These are phyloP conservation scores for Rubia peregrina DNA, from an alignment of 305 asterid species.

Conservation along the genomic window DNA sequence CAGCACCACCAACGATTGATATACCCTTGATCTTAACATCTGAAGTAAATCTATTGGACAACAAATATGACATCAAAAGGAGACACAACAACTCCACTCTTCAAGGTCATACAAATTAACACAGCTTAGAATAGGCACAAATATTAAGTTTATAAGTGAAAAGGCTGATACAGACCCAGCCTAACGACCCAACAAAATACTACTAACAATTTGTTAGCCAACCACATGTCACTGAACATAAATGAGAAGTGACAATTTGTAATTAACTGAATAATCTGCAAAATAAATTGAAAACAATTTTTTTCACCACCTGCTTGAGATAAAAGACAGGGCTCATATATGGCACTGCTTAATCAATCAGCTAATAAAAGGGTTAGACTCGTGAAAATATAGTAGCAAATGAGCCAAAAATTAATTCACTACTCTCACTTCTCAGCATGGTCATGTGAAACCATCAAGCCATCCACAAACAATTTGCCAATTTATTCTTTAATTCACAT, in stretches of 20 bases:
- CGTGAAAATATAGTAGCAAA: neutral
- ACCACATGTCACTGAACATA: neutral
- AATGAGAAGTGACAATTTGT: neutral
- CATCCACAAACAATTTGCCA: neutral
- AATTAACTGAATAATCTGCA: neutral
- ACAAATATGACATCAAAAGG: neutral
- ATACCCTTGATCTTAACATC: conserved; percentile 97
- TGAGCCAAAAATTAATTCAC: neutral
- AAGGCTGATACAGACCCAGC: neutral
- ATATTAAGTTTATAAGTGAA: neutral
- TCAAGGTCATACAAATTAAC: neutral
- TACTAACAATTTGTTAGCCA: neutral
- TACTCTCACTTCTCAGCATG: neutral
- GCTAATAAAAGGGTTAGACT: neutral
- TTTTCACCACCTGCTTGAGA: too few species aligned
- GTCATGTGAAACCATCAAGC: neutral
- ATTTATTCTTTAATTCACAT: neutral
- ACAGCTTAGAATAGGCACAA: neutral
- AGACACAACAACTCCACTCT: neutral
- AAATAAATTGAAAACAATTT: too few species aligned
- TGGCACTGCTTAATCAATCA: neutral
- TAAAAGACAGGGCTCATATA: neutral
- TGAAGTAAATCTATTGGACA: conserved; percentile 64
- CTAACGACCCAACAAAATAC: neutral
- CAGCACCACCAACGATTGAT: conserved; percentile 88